Evolutionary conservation across 306 rosid genomes (phyloP).

Genomic region (Begonia fuchsioides): DNA sequence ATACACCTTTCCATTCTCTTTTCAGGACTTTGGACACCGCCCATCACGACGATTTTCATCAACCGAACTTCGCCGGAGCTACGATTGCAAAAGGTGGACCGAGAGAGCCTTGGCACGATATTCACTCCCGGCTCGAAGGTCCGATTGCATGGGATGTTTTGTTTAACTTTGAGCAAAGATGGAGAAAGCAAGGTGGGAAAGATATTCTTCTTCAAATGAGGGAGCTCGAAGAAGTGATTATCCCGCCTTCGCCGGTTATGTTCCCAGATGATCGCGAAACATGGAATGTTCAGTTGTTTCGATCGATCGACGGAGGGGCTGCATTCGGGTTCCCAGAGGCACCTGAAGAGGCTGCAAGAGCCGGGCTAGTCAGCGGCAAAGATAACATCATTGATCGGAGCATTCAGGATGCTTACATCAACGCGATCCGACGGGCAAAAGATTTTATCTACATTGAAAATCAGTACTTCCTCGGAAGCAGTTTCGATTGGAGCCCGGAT

Average conservation of each 20-base stretch:
- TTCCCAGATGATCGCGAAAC: slow-evolving; percentile 49
- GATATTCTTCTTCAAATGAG: slow-evolving; percentile 39
- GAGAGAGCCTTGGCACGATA: slow-evolving; percentile 71
- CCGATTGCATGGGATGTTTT: slow-evolving; percentile 71
- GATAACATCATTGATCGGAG: slow-evolving; percentile 62
- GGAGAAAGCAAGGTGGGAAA: slow-evolving; percentile 74
- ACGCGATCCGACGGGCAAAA: slow-evolving; percentile 66
- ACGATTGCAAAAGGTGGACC: slow-evolving; percentile 60
- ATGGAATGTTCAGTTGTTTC: slow-evolving; percentile 66
- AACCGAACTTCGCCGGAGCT: slow-evolving; percentile 53
- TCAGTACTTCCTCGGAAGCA: slow-evolving; percentile 71
- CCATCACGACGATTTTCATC: slow-evolving; percentile 62
- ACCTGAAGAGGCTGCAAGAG: slow-evolving; percentile 63
- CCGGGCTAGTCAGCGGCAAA: slow-evolving; percentile 61
- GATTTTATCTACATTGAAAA: slow-evolving; percentile 56
- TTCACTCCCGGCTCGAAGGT: slow-evolving; percentile 68
- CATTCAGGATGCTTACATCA: slow-evolving; percentile 58
- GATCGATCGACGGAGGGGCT: slow-evolving; percentile 72
- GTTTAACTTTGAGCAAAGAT: slow-evolving; percentile 64
- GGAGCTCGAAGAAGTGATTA: slow-evolving; percentile 40
- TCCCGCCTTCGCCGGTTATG: slow-evolving; percentile 56
- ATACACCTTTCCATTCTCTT: slow-evolving; percentile 54
- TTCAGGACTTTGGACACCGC: slow-evolving; percentile 60
- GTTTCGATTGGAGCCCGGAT: slow-evolving; percentile 34
- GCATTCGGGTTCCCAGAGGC: slow-evolving; percentile 69